phyloP scores from a whole-genome alignment of 805 yeast species.

The Wickerhamiella parazyma region DNA sequence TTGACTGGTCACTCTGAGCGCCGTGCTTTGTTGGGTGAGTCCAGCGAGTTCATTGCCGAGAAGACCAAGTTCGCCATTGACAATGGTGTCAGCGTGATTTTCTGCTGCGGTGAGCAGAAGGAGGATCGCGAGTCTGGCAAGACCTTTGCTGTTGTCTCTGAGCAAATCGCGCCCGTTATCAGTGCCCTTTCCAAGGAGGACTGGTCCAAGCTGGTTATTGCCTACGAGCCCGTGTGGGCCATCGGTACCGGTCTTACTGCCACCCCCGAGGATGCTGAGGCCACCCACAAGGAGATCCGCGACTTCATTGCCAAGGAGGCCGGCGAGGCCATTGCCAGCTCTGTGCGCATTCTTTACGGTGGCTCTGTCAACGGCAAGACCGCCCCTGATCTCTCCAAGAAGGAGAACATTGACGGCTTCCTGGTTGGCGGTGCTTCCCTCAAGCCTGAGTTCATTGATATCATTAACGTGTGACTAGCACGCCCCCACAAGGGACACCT shows the following conservation, averaged over 20 bases:
- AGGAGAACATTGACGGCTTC: conserved; percentile 94
- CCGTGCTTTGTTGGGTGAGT: conserved; percentile 83
- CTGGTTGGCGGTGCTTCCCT: conserved; percentile 98
- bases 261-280: conserved; percentile 96
- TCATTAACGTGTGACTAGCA: conserved; percentile 62
- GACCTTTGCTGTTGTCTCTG: conserved; percentile 74
- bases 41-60: conserved; percentile 81
- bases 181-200: conserved; percentile 51
- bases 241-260: conserved; percentile 99
- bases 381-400: conserved; percentile 79
- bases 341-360: conserved; percentile 88
- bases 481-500: neutral
- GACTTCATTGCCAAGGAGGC: conserved; percentile 62
- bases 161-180: conserved; percentile 82
- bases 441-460: conserved; percentile 95
- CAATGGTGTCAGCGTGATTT: conserved; percentile 75
- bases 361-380: conserved; percentile 96
- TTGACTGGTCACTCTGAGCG: conserved; percentile 98
- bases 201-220: conserved; percentile 88
- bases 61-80: conserved; percentile 92
- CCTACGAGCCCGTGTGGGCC: conserved; percentile 99
- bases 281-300: conserved; percentile 82
- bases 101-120: conserved; percentile 94
- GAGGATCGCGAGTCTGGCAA: conserved; percentile 86
- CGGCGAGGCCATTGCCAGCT: conserved; percentile 63